Evolutionary conservation across 768 basidiomycete genomes (phyloP).

Genomic region (Leccinum longicurvipes): DNA sequence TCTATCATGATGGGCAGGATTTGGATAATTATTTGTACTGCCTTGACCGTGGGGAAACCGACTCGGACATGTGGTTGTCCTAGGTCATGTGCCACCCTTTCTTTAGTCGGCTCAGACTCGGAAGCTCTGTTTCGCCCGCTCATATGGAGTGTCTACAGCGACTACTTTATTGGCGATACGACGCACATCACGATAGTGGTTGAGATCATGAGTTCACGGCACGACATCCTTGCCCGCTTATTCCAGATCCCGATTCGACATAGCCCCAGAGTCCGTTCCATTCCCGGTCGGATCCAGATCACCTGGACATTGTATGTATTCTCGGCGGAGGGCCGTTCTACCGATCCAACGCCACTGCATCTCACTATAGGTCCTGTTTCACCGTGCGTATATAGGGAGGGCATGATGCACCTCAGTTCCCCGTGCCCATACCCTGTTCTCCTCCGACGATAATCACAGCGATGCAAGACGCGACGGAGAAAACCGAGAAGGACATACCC

Average conservation of each 20-base stretch:
- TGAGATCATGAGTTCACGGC: not conserved
- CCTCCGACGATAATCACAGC: constrained; percentile 5
- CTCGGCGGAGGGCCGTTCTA: not conserved
- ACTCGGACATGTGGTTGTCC: not conserved
- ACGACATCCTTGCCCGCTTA: not conserved
- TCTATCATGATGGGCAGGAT: too few species aligned
- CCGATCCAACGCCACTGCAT: not conserved
- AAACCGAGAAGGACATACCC: constrained; percentile 2
- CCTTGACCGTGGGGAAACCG: too few species aligned
- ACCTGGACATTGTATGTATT: not conserved
- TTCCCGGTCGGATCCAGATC: not conserved
- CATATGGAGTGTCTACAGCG: not conserved
- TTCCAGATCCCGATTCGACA: not conserved
- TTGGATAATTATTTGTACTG: too few species aligned
- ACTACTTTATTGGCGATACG: not conserved
- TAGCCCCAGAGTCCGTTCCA: not conserved
- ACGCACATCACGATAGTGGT: not conserved
- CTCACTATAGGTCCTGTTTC: not conserved
- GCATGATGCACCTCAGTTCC: not conserved
- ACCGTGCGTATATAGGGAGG: not conserved
- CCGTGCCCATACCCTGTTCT: not conserved
- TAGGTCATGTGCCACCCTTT: not conserved
- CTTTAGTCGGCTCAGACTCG: not conserved
- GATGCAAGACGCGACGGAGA: constrained; percentile 4
- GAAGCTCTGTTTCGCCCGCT: not conserved